Evolutionary conservation across 495 filamentous ascomycete species (phyloP).

Genomic region (Viridothelium virens): DNA sequence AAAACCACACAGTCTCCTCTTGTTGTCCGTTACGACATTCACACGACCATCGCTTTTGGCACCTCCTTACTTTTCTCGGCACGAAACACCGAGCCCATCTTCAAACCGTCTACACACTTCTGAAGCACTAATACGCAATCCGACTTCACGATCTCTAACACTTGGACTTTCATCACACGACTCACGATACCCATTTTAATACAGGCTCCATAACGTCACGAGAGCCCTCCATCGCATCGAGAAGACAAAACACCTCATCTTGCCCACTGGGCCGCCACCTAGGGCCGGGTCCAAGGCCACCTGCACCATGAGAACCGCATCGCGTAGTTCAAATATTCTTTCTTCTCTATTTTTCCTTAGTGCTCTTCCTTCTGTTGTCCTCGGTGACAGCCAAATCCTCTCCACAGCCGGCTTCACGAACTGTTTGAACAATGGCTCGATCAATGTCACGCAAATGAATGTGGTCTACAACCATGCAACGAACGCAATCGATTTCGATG

Average conservation of each 20-base stretch:
- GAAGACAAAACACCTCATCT: background rate
- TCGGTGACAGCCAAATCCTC: conserved; percentile 59
- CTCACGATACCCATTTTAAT: background rate
- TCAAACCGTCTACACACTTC: conserved; percentile 4
- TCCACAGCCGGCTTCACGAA: conserved; percentile 71
- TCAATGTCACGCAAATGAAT: conserved; percentile 66
- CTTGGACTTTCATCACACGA: background rate
- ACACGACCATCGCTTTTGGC: background rate
- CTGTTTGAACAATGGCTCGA: conserved; percentile 58
- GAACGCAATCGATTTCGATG: conserved; percentile 69
- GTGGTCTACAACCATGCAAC: conserved; percentile 70
- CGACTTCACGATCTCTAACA: background rate
- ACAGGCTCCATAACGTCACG: background rate
- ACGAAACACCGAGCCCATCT: conserved; percentile 1
- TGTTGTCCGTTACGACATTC: conserved; percentile 1
- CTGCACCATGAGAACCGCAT: conserved; percentile 3
- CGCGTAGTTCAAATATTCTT: conserved; percentile 9
- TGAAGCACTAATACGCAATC: conserved; percentile 8
- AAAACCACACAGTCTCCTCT: background rate
- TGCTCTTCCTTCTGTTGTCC: conserved; percentile 38
- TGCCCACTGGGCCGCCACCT: background rate
- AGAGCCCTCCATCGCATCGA: background rate
- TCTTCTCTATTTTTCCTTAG: conserved; percentile 31
- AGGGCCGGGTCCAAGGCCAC: background rate
- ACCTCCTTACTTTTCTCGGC: conserved; percentile 7